Evolutionary conservation across 1,139 yeast species (phyloP).

Genomic region (Taphrina wiesneri): DNA sequence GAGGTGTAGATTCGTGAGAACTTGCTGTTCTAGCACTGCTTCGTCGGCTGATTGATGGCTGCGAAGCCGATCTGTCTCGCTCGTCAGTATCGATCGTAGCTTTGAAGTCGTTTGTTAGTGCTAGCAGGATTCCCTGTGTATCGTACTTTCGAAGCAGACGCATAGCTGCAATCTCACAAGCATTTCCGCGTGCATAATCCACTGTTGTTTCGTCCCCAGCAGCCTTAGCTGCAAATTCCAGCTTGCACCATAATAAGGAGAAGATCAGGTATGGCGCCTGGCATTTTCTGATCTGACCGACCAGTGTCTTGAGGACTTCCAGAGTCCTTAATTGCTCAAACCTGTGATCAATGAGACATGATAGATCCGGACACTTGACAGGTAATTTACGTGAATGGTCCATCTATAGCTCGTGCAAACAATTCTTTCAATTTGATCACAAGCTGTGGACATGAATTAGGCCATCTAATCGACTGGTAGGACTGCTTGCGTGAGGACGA

Average conservation of each 20-base stretch:
- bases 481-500: constrained; percentile 1
- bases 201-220: constrained; percentile 17
- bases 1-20: constrained; percentile 6
- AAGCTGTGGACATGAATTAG: constrained; percentile 19
- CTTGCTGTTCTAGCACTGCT: background rate
- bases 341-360: background rate
- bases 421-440: background rate
- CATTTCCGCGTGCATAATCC: constrained; percentile 33
- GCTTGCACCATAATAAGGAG: constrained; percentile 26
- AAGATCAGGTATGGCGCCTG: constrained; percentile 24
- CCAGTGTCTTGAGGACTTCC: constrained; percentile 9
- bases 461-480: constrained; percentile 13
- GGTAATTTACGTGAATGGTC: constrained; percentile 14
- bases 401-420: constrained; percentile 21
- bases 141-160: constrained; percentile 20
- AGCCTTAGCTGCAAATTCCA: constrained; percentile 19
- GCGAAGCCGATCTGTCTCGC: background rate
- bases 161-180: constrained; percentile 33
- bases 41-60: background rate
- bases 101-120: constrained; percentile 20
- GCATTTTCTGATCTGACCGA: constrained; percentile 1
- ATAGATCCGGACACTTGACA: background rate
- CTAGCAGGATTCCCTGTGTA: constrained; percentile 11
- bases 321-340: constrained; percentile 28
- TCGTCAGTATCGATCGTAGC: background rate